Percentiles rank a stretch among this genome's conserved stretches.
Evolutionary conservation across 140 eudicot species (phyloP).

Genomic region (Flaveria floridana): DNA sequence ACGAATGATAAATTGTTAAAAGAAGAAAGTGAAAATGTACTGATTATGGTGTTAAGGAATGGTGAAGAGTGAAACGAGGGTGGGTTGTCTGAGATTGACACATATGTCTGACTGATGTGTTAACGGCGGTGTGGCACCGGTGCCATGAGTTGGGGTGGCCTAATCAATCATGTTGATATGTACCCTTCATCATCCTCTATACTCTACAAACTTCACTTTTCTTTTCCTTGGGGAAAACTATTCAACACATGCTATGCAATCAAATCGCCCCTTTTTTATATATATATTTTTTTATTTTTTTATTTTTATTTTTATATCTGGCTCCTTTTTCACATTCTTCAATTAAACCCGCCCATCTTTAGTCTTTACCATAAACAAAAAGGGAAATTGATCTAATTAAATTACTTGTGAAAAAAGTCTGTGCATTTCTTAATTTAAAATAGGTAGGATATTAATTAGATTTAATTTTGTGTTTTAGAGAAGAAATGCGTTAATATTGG

Average conservation of each 20-base stretch:
- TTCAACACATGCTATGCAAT: slow-evolving; percentile 39
- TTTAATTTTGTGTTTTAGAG: background rate
- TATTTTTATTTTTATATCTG: background rate
- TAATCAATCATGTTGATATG: slow-evolving; percentile 40
- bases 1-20: background rate
- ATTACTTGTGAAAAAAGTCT: background rate
- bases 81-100: slow-evolving; percentile 23
- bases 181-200: slow-evolving; percentile 40
- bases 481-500: background rate
- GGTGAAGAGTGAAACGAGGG: slow-evolving; percentile 16
- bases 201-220: slow-evolving; percentile 24
- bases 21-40: background rate
- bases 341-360: background rate
- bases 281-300: too few species aligned
- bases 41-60: background rate
- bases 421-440: too few species aligned
- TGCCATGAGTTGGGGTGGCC: slow-evolving; percentile 37
- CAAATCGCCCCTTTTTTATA: background rate
- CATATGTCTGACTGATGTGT: slow-evolving; percentile 15
- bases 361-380: background rate
- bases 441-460: background rate
- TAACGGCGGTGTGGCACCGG: slow-evolving; percentile 27
- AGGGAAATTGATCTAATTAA: background rate
- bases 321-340: background rate
- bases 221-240: slow-evolving; percentile 27